phyloP scores from a whole-genome alignment of 768 basidiomycete species.

The Pleurotus citrinopileatus region DNA sequence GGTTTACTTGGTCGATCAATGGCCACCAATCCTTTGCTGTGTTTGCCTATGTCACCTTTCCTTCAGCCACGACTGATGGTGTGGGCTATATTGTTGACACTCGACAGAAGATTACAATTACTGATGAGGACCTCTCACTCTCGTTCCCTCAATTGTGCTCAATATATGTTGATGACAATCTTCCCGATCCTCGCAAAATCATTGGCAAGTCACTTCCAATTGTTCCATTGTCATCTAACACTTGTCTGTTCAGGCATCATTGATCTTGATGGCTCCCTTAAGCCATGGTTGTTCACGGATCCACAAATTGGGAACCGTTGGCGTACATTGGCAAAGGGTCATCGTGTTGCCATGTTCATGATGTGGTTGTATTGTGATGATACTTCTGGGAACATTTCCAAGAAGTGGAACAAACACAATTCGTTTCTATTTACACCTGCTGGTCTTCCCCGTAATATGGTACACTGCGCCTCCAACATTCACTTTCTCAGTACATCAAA shows the following conservation, averaged over 20 bases:
- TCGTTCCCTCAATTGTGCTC: not conserved
- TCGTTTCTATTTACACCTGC: slow-evolving; percentile 25
- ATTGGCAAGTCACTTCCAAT: not conserved
- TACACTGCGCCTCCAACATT: slow-evolving; percentile 25
- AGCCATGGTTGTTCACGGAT: not conserved
- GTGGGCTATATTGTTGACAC: not conserved
- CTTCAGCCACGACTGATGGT: too few species aligned
- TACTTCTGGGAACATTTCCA: slow-evolving; percentile 30
- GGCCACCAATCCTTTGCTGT: not conserved
- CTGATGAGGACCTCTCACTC: not conserved
- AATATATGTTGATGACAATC: not conserved
- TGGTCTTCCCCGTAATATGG: slow-evolving; percentile 20
- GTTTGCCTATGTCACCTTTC: not conserved
- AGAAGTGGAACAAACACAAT: slow-evolving; percentile 36
- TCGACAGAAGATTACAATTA: not conserved
- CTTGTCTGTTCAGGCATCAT: not conserved
- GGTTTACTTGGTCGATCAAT: not conserved
- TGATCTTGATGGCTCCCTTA: not conserved
- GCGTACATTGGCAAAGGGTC: not conserved
- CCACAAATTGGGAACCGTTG: not conserved
- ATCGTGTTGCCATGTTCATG: slow-evolving; percentile 17
- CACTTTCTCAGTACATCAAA: slow-evolving; percentile 31
- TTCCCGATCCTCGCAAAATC: not conserved
- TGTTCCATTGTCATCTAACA: not conserved
- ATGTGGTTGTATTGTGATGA: slow-evolving; percentile 30